Percentiles rank a stretch among this genome's conserved stretches.
phyloP scores from a whole-genome alignment of 2,329 filamentous ascomycete species.

The Neonectria coccinea region DNA sequence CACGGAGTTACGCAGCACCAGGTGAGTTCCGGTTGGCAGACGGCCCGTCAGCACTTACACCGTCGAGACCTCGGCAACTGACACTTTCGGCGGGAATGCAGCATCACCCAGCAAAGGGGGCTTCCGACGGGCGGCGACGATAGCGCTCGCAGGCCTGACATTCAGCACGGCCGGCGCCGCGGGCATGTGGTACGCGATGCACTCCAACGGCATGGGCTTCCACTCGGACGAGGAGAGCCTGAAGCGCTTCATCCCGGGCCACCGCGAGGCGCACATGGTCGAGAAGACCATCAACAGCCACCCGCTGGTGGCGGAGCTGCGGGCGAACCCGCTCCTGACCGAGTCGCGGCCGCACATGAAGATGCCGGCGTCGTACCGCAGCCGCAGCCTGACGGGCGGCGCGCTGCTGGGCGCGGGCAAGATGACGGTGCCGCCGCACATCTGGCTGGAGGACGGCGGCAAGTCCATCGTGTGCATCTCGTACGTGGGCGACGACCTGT shows the following conservation, averaged over 20 bases:
- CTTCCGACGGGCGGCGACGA: slow-evolving; percentile 41
- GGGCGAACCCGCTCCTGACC: slow-evolving; percentile 72
- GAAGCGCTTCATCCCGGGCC: slow-evolving; percentile 68
- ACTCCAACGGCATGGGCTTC: slow-evolving; percentile 52
- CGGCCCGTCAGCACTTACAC: slow-evolving; percentile 19
- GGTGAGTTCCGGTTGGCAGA: slow-evolving; percentile 36
- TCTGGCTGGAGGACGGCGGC: slow-evolving; percentile 78
- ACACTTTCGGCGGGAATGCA: slow-evolving; percentile 21
- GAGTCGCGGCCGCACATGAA: slow-evolving; percentile 90
- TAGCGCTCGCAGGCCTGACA: slow-evolving; percentile 47
- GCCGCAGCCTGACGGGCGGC: slow-evolving; percentile 84
- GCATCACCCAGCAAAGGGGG: slow-evolving; percentile 32
- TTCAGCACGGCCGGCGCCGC: slow-evolving; percentile 50
- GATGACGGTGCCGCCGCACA: slow-evolving; percentile 83
- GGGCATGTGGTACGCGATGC: slow-evolving; percentile 52
- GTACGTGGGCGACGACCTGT: slow-evolving; percentile 83
- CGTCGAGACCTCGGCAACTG: slow-evolving; percentile 22
- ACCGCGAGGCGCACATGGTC: slow-evolving; percentile 68
- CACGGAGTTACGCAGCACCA: slow-evolving; percentile 45
- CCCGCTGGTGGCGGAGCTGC: slow-evolving; percentile 77
- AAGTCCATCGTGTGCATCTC: slow-evolving; percentile 77
- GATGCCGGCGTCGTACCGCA: slow-evolving; percentile 77
- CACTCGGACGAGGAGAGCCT: slow-evolving; percentile 78
- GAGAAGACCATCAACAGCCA: slow-evolving; percentile 81
- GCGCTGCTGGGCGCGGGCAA: slow-evolving; percentile 80